Percentiles rank a stretch among this genome's conserved stretches.
phyloP scores from a whole-genome alignment of 441 rosid genomes.

The Adansonia madagascariensis region DNA sequence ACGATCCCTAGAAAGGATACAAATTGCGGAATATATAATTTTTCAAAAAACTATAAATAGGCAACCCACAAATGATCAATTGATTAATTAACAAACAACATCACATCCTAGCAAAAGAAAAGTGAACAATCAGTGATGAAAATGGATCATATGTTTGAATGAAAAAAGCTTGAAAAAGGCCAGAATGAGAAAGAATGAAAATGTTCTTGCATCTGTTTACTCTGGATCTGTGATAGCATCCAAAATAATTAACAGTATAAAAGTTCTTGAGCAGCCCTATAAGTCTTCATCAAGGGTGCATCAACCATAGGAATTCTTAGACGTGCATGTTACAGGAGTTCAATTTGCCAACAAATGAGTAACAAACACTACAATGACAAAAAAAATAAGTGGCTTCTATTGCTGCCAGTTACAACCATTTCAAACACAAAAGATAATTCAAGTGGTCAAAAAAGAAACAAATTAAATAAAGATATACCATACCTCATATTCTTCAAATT shows the following conservation, averaged over 20 bases:
- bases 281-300: neutral
- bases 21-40: neutral
- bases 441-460: constrained; percentile 7
- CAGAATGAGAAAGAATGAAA: neutral
- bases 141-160: neutral
- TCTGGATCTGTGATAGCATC: neutral
- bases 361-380: constrained; percentile 17
- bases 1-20: neutral
- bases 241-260: neutral
- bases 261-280: neutral
- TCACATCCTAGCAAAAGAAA: constrained; percentile 4
- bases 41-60: neutral
- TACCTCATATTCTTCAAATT: constrained; percentile 98
- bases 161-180: neutral
- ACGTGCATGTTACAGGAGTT: constrained; percentile 21
- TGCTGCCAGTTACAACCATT: neutral
- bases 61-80: neutral
- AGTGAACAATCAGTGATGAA: neutral
- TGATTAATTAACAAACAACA: neutral
- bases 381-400: neutral
- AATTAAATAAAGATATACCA: constrained; percentile 11
- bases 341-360: neutral
- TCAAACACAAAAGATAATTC: neutral
- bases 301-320: neutral
- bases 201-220: neutral